Conservation (phyloP, 495 filamentous ascomycete genomes). For the Daldinia grandis region DNA sequence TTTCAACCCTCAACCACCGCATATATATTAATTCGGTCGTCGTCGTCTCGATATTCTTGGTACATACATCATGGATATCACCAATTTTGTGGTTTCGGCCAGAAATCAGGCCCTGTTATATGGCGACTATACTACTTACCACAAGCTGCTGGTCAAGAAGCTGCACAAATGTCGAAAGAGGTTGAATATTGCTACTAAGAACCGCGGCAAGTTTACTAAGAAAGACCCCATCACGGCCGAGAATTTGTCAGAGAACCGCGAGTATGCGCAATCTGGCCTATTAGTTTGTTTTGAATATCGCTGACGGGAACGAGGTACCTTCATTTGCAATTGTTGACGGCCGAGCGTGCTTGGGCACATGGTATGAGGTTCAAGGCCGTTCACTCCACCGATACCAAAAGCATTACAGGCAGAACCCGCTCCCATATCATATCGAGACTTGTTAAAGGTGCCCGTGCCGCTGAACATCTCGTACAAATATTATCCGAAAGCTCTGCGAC, state of each 20-base stretch:
- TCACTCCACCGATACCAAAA: conserved; percentile 79
- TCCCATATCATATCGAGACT: conserved; percentile 89
- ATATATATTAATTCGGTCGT: not conserved
- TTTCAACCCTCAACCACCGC: not conserved
- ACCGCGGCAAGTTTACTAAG: conserved; percentile 81
- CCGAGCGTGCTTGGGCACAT: conserved; percentile 95
- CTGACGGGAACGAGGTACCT: conserved; percentile 67
- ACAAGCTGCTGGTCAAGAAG: conserved; percentile 78
- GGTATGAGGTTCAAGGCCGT: conserved; percentile 92
- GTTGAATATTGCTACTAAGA: conserved; percentile 80
- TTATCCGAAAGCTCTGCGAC: conserved; percentile 66
- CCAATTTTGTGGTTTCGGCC: conserved; percentile 76
- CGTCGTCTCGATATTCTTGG: not conserved
- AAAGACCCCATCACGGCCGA: conserved; percentile 76
- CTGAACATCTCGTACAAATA: conserved; percentile 70
- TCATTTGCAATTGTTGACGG: conserved; percentile 79
- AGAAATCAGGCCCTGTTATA: conserved; percentile 83
- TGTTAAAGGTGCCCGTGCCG: conserved; percentile 76
- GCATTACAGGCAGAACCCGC: conserved; percentile 78
- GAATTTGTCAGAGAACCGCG: conserved; percentile 77
- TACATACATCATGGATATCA: conserved; percentile 81
- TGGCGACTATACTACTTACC: conserved; percentile 89
- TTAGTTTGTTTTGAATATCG: conserved; percentile 3
- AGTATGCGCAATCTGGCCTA: conserved; percentile 60
- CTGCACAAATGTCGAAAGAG: conserved; percentile 85